These are phyloP conservation scores for Globisporangium sylvaticum DNA, from an alignment of 352 stramenopile species.

Conservation along the genomic window DNA sequence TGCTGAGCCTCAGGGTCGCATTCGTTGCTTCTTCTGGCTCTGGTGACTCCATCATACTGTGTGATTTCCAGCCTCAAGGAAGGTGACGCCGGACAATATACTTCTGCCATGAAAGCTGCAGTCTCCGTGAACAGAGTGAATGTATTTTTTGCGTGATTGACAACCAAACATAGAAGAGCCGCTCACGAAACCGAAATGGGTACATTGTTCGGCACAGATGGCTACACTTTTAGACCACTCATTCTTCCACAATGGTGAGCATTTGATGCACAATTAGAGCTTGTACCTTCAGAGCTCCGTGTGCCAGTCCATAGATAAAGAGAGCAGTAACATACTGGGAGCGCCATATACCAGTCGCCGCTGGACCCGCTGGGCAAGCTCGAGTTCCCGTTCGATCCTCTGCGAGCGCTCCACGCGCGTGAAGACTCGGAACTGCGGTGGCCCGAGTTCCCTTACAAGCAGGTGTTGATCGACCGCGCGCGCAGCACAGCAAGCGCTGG, in stretches of 20 bases:
- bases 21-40: neutral
- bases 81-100: neutral
- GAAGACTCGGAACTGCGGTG: constrained; percentile 41
- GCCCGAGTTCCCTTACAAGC: constrained; percentile 70
- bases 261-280: neutral
- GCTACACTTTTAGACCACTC: constrained; percentile 1
- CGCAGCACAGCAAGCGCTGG: constrained; percentile 27
- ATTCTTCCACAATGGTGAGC: neutral
- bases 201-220: neutral
- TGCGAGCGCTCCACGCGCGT: constrained; percentile 41
- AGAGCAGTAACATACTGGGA: too few species aligned
- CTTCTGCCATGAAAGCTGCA: neutral
- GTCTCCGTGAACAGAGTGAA: neutral
- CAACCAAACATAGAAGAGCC: constrained; percentile 8
- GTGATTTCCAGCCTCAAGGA: neutral
- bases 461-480: constrained; percentile 54
- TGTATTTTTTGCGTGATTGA: neutral
- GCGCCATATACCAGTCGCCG: constrained; percentile 45
- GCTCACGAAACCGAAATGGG: neutral
- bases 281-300: neutral
- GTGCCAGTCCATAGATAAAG: neutral
- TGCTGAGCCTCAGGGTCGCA: neutral
- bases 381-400: constrained; percentile 52
- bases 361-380: constrained; percentile 36
- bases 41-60: neutral